These are phyloP conservation scores for Colletotrichum plurivorum DNA, from an alignment of 2,329 filamentous ascomycete genomes.

Conservation along the genomic window DNA sequence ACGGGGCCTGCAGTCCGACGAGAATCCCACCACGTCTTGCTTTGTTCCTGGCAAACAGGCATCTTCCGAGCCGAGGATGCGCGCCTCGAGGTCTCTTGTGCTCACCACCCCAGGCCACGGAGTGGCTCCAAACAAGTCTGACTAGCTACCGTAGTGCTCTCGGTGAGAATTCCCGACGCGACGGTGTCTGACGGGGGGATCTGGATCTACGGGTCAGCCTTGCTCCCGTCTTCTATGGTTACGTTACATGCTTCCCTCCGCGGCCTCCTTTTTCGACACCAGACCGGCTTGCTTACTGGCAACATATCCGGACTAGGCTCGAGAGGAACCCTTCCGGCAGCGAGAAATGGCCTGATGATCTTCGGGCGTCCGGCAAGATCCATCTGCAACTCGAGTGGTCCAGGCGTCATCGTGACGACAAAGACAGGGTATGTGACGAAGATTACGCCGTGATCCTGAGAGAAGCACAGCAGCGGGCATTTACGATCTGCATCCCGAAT, in stretches of 20 bases:
- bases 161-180: too few relatives aligned
- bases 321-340: too few relatives aligned
- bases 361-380: background rate
- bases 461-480: conserved; percentile 12
- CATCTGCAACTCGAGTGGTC: background rate
- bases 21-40: background rate
- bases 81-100: too few relatives aligned
- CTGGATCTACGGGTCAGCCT: background rate
- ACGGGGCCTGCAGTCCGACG: background rate
- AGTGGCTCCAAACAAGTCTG: too few relatives aligned
- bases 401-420: background rate
- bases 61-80: background rate
- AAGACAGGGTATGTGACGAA: background rate
- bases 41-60: background rate
- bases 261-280: background rate
- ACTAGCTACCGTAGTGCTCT: too few relatives aligned
- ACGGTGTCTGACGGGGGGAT: too few relatives aligned
- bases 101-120: too few relatives aligned
- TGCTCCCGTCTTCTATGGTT: background rate
- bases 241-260: background rate
- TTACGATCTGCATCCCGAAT: conserved; percentile 5
- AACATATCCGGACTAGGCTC: background rate
- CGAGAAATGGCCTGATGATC: conserved; percentile 3
- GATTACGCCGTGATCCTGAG: background rate
- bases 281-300: background rate